Base-by-base conservation (phyloP, 352 stramenopile genomes). In the Pythium phragmiticola region DNA sequence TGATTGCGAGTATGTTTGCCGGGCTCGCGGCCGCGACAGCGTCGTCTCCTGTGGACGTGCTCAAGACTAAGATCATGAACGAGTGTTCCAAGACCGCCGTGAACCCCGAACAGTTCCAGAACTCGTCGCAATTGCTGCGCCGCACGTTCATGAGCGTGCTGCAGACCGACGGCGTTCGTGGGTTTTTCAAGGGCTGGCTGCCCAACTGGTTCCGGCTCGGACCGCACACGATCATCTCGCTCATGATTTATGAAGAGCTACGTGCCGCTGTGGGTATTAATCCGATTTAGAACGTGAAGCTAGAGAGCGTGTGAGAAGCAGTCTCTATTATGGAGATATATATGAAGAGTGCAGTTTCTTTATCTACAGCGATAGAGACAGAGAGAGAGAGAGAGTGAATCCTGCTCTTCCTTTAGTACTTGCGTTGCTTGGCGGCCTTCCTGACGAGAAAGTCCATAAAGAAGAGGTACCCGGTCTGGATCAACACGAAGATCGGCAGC, bases 31-130 rank as follows among this genome's bases (percentile, higher is more conserved):
- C 82, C 0, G 84, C 81, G 3, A 88, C 77, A 13, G 73, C 78
- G 17, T 92, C 86, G 26, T 89, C 83, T 7, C 86, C 86, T 13
- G 59, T 91, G 19, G 86, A 95, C 70, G 84, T 90, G 26, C 80
- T 92, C 72, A 95, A 95, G 78, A 92, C 80, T 21, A 85, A 90
- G 65, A 88, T 95, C 68, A 92, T 92, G 84, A 85, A 89, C 64
- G 77, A 88, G 52, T 74, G 69, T 60, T 74, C 77, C 39, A 74
- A 74, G 50, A 86, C 74, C 16, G 70, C 73, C 43, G 74, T 66
- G 37, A 73, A 66, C 30, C 56, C 66, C 23, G 23, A 69, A 14
- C 57, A 77, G 17, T 74, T 74, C 48, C 56, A 50, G 16, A 72
- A 70, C 33, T 69, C 69, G 30, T 73, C 65, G 56, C 72, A 74